Percentiles rank a stretch among this genome's conserved stretches.
Evolutionary conservation across 2,329 filamentous ascomycete genomes (phyloP).

Genomic region (Metarhizium guizhouense): DNA sequence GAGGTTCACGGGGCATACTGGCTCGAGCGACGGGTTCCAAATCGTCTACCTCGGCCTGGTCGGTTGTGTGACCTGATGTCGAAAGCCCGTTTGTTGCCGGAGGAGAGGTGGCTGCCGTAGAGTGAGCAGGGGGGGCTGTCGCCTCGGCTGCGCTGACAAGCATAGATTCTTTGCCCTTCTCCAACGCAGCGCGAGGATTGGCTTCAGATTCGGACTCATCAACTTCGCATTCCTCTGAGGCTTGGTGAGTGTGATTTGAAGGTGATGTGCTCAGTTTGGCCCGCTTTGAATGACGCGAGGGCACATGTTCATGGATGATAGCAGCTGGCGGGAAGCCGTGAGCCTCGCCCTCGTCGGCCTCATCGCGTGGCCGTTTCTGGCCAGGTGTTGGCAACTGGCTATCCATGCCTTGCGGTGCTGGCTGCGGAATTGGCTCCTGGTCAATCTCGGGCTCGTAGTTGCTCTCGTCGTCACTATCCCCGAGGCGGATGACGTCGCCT

Average conservation of each 20-base stretch:
- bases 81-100: not conserved
- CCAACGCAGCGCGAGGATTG: slow-evolving; percentile 7
- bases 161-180: slow-evolving; percentile 3
- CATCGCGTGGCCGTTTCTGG: slow-evolving; percentile 3
- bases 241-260: slow-evolving; percentile 3
- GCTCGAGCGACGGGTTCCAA: slow-evolving; percentile 4
- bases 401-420: not conserved
- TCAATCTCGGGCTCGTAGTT: slow-evolving; percentile 1
- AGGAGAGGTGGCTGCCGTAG: not conserved
- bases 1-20: slow-evolving; percentile 12
- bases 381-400: not conserved
- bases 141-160: not conserved
- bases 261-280: slow-evolving; percentile 8
- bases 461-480: slow-evolving; percentile 3
- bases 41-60: not conserved
- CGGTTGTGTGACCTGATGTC: not conserved
- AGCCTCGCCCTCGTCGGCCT: slow-evolving; percentile 1
- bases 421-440: not conserved
- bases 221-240: slow-evolving; percentile 25
- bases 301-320: not conserved
- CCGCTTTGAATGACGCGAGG: slow-evolving; percentile 11
- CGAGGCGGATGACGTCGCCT: slow-evolving; percentile 3
- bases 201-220: slow-evolving; percentile 13
- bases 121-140: not conserved
- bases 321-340: slow-evolving; percentile 1